Percentiles rank a stretch among this genome's conserved stretches.
These are phyloP conservation scores for Lyophyllum shimeji DNA, from an alignment of 768 basidiomycete species.

Conservation along the genomic window DNA sequence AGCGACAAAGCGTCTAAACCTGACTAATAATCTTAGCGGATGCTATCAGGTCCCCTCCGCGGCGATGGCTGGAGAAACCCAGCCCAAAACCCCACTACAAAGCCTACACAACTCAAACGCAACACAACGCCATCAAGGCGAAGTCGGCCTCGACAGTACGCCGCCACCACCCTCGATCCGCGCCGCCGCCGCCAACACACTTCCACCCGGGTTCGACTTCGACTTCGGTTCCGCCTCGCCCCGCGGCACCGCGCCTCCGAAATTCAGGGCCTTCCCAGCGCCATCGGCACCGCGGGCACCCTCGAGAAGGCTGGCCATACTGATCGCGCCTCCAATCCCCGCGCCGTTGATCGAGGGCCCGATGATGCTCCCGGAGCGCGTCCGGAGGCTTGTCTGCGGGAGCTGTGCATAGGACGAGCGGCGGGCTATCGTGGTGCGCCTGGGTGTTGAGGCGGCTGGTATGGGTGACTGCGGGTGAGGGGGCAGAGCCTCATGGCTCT, in stretches of 20 bases:
- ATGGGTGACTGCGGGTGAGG: not conserved
- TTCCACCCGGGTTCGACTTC: constrained; percentile 12
- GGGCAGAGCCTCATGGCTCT: constrained; percentile 6
- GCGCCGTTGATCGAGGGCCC: constrained; percentile 18
- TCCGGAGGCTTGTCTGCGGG: constrained; percentile 25
- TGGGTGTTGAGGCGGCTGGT: constrained; percentile 10
- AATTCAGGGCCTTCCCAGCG: constrained; percentile 22
- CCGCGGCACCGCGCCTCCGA: constrained; percentile 12
- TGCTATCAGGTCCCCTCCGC: too few species aligned
- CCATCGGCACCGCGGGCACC: constrained; percentile 18
- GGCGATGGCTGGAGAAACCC: not conserved
- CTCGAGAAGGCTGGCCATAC: constrained; percentile 21
- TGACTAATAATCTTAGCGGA: too few species aligned
- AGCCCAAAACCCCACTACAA: not conserved
- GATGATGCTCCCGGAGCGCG: constrained; percentile 32
- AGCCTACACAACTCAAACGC: not conserved
- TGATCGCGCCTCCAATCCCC: constrained; percentile 18
- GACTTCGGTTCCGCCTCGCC: constrained; percentile 7
- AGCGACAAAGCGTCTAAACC: not conserved
- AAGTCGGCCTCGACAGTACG: constrained; percentile 1
- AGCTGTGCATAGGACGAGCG: constrained; percentile 26
- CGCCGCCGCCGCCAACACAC: constrained; percentile 28
- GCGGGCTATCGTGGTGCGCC: constrained; percentile 18
- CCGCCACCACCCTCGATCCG: constrained; percentile 24
- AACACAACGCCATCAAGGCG: constrained; percentile 11